Evolutionary conservation across 2,329 filamentous ascomycete genomes (phyloP).

Genomic region (Leptographium procerum): DNA sequence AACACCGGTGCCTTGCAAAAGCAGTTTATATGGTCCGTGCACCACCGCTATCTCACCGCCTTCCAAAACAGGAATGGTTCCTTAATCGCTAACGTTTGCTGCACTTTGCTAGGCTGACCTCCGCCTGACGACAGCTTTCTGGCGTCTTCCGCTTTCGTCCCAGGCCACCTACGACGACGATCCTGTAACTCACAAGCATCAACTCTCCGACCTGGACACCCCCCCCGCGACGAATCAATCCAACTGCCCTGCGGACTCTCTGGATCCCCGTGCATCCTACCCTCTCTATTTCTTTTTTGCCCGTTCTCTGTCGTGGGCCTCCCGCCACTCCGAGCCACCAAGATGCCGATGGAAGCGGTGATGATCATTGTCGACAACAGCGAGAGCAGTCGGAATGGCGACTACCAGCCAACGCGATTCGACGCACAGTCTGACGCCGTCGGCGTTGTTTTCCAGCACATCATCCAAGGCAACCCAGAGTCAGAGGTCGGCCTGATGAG

Average conservation of each 20-base stretch:
- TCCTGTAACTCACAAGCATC: neutral
- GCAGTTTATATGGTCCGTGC: slow-evolving; percentile 9
- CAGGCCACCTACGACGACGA: neutral
- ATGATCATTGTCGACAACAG: slow-evolving; percentile 99
- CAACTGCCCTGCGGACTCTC: neutral
- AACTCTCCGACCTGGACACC: neutral
- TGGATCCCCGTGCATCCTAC: neutral
- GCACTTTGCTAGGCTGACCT: slow-evolving; percentile 10
- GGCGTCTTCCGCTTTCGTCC: neutral
- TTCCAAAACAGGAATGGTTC: slow-evolving; percentile 2
- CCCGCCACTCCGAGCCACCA: slow-evolving; percentile 26
- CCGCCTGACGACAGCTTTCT: slow-evolving; percentile 14
- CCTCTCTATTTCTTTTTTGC: neutral
- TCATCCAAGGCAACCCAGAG: slow-evolving; percentile 91
- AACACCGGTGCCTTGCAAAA: neutral
- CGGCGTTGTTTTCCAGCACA: slow-evolving; percentile 88
- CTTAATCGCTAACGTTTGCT: neutral
- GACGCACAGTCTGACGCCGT: slow-evolving; percentile 94
- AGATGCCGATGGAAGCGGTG: slow-evolving; percentile 96
- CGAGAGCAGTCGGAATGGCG: slow-evolving; percentile 95
- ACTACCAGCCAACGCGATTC: slow-evolving; percentile 83
- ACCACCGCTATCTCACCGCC: slow-evolving; percentile 4
- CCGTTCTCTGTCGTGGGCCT: neutral
- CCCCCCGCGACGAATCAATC: neutral
- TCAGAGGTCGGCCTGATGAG: slow-evolving; percentile 97